Evolutionary conservation across 495 filamentous ascomycete species (phyloP), one percentile per base, ranked within the genome.

Genomic region (Halenospora varia): DNA sequence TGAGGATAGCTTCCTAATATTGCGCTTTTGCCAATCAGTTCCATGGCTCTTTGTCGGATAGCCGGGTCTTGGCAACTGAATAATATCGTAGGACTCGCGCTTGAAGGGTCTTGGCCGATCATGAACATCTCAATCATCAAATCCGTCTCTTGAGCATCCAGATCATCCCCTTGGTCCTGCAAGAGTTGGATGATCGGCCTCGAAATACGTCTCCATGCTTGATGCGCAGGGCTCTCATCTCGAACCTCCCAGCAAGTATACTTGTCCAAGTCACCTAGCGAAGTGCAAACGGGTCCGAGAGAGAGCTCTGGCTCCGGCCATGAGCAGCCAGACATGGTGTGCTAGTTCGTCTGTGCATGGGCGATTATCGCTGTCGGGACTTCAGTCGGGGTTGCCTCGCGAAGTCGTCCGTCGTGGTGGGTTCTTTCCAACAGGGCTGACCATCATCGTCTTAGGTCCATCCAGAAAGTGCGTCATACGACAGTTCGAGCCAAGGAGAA

Each of bases 261-360:
- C 35, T 26, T 45, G 1, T 35, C 49, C 9, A 51, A 15, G 4
- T 11, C 13, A 18, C 47, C 46, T 42, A 55, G 22, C 2, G 53
- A 49, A 2, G 13, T n/a, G 20, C 39, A 56, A n/a, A 10, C 6
- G 4, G 6, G 17, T 1, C 52, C 61, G 25, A 60, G 56, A 2
- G 61, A 63, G 0, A 60, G 47, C 29, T 57, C 45, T 10, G 61
- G 61, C 3, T 60, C 17, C 15, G 51, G 50, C 61, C 61, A 58
- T 15, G 19, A 17, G 10, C 2, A 49, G 11, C 23, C 20, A 49
- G 47, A 49, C 47, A 49, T 49, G 47, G 23, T 25, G 47, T 24
- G 20, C 3, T 49, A 24, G 47, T 3, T 10, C 3, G 19, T 25
- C 20, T 10, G 47, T 23, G 47, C 47, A 49, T 49, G 47, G 23